A percentile compares a stretch with the other conserved stretches of the same genome.
Evolutionary conservation across 1,284 basidiomycete genomes (phyloP).

Genomic region (Irpex rosettiformis): DNA sequence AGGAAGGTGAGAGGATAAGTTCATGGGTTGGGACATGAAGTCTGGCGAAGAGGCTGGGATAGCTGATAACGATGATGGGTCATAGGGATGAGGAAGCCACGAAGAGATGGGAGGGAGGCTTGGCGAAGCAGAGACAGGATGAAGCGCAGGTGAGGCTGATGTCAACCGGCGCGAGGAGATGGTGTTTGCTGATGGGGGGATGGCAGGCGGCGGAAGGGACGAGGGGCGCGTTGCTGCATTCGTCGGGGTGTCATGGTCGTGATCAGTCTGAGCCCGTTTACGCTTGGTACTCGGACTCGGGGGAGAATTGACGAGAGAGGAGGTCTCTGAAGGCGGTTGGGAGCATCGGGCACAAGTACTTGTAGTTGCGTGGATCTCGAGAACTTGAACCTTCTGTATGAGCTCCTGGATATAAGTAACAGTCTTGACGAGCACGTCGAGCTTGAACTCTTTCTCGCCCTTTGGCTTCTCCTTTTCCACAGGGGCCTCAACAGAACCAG

Average conservation of each 20-base stretch:
- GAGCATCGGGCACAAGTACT: conserved; percentile 31
- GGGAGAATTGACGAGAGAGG: conserved; percentile 4
- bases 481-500: conserved; percentile 19
- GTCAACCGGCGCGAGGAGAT: conserved; percentile 12
- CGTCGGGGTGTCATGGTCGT: conserved; percentile 5
- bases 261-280: conserved; percentile 18
- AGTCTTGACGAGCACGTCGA: conserved; percentile 74
- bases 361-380: conserved; percentile 33
- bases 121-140: conserved; percentile 19
- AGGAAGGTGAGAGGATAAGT: conserved; percentile 34
- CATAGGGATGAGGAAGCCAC: conserved; percentile 38
- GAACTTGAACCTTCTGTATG: conserved; percentile 42
- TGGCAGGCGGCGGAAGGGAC: background rate
- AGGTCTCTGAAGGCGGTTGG: background rate
- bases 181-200: background rate
- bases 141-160: background rate
- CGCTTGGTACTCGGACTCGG: conserved; percentile 16
- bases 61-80: conserved; percentile 28
- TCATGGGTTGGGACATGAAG: conserved; percentile 1
- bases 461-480: conserved; percentile 22
- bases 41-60: conserved; percentile 20
- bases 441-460: conserved; percentile 75
- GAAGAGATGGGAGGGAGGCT: conserved; percentile 45
- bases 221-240: conserved; percentile 1
- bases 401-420: conserved; percentile 69